Evolutionary conservation across 768 basidiomycete species (phyloP), one percentile per base, ranked within the genome.

Genomic region (Phylloporus sp.): DNA sequence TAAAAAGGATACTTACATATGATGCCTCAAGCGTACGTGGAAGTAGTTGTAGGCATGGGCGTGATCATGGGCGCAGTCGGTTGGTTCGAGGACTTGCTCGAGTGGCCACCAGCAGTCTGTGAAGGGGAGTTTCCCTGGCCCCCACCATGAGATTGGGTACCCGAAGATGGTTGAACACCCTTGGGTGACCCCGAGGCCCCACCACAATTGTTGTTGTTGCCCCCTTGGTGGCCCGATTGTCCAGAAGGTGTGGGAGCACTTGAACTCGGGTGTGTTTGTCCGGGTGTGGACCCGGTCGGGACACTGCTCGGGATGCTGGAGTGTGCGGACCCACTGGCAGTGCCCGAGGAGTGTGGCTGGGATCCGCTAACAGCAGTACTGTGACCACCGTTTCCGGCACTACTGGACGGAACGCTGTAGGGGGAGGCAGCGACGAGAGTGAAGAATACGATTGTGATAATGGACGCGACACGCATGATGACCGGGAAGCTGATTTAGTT

Each of bases 391-490:
- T 26, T 10, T 27, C 42, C 10, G 18, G 34, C n/a, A 35, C 36
- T 20, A 38, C 36, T 22, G 3, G 45, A 7, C 2, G 31, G 2
- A 16, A 34, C 15, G 23, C 32, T 45, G 24, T 38, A 38, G 2
- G 46, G 35, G 11, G 24, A 27, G 22, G 59, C 59, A 6, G 46
- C 31, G 5, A 41, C 55, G 11, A 29, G 32, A 23, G 52, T 12
- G 13, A 61, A 47, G 29, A 58, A 27, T 1, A 20, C 7, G 20
- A 57, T 51, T 32, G 44, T n/a, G 2, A 47, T n/a, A 10, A 60
- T 28, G 1, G 44, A 36, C 16, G 45, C 5, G 5, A 54, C 13
- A 22, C 47, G 59, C 59, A 60, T 60, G 52, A 32, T 45, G 54
- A 29, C 34, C 22, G 3, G 4, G 9, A n/a, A 28, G 46, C 10